Evolutionary conservation across 2,329 filamentous ascomycete species (phyloP).

Genomic region (Beauveria australis): DNA sequence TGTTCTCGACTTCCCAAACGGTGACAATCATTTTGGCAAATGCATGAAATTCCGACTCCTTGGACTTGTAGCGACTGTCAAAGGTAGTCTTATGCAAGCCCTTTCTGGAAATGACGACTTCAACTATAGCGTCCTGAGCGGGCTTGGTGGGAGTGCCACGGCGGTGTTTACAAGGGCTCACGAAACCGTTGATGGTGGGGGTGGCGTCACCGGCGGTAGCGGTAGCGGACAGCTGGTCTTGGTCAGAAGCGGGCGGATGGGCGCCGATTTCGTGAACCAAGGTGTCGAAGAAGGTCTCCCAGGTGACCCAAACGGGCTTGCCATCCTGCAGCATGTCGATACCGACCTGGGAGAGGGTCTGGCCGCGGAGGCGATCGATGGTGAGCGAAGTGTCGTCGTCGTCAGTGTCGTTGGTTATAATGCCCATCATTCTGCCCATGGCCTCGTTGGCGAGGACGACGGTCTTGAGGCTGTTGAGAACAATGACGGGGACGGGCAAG

Average conservation of each 20-base stretch:
- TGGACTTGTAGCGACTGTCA: constrained; percentile 25
- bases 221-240: constrained; percentile 12
- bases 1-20: constrained; percentile 61
- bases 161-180: constrained; percentile 25
- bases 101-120: constrained; percentile 56
- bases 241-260: constrained; percentile 18
- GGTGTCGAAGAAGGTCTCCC: constrained; percentile 51
- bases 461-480: constrained; percentile 61
- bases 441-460: constrained; percentile 68
- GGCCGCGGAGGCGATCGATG: constrained; percentile 54
- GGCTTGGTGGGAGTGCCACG: constrained; percentile 18
- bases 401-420: constrained; percentile 36
- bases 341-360: constrained; percentile 60
- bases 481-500: constrained; percentile 62
- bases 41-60: constrained; percentile 33
- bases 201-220: constrained; percentile 25
- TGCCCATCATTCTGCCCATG: constrained; percentile 60
- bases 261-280: constrained; percentile 36
- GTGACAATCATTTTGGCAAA: constrained; percentile 71
- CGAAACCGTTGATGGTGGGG: constrained; percentile 23
- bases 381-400: constrained; percentile 35
- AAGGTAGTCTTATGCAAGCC: constrained; percentile 31
- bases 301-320: constrained; percentile 48
- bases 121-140: constrained; percentile 54
- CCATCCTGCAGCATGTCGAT: constrained; percentile 67